phyloP scores from a whole-genome alignment of 2,329 filamentous ascomycete species.

The Fusarium sp. region DNA sequence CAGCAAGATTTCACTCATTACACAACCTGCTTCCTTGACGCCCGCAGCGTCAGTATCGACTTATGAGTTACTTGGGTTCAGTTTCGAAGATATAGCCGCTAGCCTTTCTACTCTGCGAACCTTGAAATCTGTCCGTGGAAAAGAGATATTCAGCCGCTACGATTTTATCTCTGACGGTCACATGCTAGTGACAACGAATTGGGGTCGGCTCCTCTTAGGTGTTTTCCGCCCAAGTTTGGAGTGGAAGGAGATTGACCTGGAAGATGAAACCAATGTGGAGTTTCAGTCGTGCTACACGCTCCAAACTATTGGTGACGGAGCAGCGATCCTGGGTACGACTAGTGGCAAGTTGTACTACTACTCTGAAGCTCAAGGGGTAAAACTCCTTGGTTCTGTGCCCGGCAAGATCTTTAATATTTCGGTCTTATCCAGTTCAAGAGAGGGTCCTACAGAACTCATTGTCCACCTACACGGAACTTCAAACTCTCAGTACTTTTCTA shows the following conservation, averaged over 20 bases:
- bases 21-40: neutral
- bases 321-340: conserved; percentile 61
- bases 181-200: conserved; percentile 68
- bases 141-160: conserved; percentile 69
- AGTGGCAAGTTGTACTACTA: conserved; percentile 62
- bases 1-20: conserved; percentile 69
- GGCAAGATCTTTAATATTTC: conserved; percentile 65
- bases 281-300: conserved; percentile 62
- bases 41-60: neutral
- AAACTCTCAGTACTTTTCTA: conserved; percentile 56
- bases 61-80: conserved; percentile 39
- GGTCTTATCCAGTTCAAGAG: conserved; percentile 45
- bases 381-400: conserved; percentile 52
- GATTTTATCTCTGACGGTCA: conserved; percentile 66
- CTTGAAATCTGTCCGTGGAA: conserved; percentile 45
- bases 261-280: conserved; percentile 49
- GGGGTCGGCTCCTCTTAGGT: conserved; percentile 68
- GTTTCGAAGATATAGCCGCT: conserved; percentile 49
- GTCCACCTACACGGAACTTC: conserved; percentile 60
- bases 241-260: conserved; percentile 58
- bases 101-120: conserved; percentile 19
- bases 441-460: conserved; percentile 50
- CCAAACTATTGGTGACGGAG: conserved; percentile 51
- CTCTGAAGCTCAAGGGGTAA: conserved; percentile 45
- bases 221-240: conserved; percentile 45